Evolutionary conservation across 2,329 filamentous ascomycete species (phyloP), one percentile per base, ranked within the genome.

Genomic region (Sordariomycetes sp.): DNA sequence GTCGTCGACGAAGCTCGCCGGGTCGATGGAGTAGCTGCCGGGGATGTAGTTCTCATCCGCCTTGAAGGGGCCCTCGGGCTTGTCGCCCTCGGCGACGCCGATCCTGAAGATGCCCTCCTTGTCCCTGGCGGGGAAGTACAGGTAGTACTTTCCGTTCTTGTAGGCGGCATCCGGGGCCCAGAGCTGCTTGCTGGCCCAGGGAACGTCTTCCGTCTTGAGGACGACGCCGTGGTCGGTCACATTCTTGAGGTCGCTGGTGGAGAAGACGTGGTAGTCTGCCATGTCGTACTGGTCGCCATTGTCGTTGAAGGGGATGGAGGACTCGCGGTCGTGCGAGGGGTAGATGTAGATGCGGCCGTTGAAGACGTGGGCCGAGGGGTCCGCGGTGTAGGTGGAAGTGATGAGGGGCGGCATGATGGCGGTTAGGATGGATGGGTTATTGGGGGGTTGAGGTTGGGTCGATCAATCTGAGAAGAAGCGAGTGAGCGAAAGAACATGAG

Each of bases 201-300:
- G 81, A 21, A 88, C 65, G 47, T 85, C 76, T 32, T 72, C 66
- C 29, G 71, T 63, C 35, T 65, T 67, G 26, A 90, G 70, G 11
- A 71, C 81, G 32, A 82, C 66, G 47, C 82, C 82, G 59, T 87
- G 82, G 61, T 87, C 83, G 15, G 68, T 78, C 3, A 86, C 79
- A 3, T 68, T 62, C 36, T 74, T 68, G 38, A 74, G 57, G 19
- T 61, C 63, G 9, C 55, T 46, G 18, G 59, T 61, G 43, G 72
- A 79, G 57, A 87, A 79, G 53, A 88, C 83, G 57, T 87, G 82
- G 67, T 88, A 88, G 63, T 88, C 83, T 36, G 63, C 69, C 83
- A 87, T 88, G 62, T 86, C 83, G 55, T 86, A 87, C 54, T 87
- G 83, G 60, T 86, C 82, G 51, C 83, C 83, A 68, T 86, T 86